A percentile compares a stretch with the other conserved stretches of the same genome.
Conservation (phyloP, 805 yeast species). For the Saturnispora ahearnii region DNA sequence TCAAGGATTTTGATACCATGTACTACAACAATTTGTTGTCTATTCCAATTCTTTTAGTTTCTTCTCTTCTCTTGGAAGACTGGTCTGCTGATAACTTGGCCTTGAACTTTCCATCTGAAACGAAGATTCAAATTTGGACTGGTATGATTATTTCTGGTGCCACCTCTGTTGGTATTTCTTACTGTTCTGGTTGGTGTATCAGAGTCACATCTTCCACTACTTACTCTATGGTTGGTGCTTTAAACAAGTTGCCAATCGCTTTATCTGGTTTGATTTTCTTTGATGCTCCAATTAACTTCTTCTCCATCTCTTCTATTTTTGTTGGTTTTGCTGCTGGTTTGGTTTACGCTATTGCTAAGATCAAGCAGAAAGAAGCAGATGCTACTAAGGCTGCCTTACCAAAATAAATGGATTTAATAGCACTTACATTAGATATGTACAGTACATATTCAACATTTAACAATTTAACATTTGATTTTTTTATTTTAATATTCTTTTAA, state of each 20-base stretch:
- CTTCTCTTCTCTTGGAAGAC: conserved; percentile 78
- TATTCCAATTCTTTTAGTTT: conserved; percentile 73
- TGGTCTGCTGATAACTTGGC: conserved; percentile 80
- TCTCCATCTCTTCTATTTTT: conserved; percentile 79
- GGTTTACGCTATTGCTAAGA: conserved; percentile 92
- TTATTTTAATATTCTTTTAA: not conserved
- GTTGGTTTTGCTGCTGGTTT: conserved; percentile 94
- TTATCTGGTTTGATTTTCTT: conserved; percentile 90
- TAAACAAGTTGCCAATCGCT: conserved; percentile 96
- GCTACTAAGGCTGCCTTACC: conserved; percentile 24
- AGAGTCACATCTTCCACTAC: conserved; percentile 98
- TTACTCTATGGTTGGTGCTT: conserved; percentile 98
- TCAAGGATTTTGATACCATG: conserved; percentile 97
- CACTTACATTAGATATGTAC: not conserved
- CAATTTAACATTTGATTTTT: not conserved
- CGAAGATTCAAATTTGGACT: conserved; percentile 57
- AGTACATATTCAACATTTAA: not conserved
- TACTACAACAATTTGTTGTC: conserved; percentile 93
- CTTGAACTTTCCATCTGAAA: conserved; percentile 67
- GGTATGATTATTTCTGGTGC: conserved; percentile 91
- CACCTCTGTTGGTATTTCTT: conserved; percentile 93
- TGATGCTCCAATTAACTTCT: conserved; percentile 89
- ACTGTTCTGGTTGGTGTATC: conserved; percentile 99
- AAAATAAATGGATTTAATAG: conserved; percentile 18
- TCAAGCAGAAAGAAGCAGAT: conserved; percentile 59